Evolutionary conservation across 192 early-diverging fungal genomes (phyloP).

Genomic region (Backusella psychrophila): DNA sequence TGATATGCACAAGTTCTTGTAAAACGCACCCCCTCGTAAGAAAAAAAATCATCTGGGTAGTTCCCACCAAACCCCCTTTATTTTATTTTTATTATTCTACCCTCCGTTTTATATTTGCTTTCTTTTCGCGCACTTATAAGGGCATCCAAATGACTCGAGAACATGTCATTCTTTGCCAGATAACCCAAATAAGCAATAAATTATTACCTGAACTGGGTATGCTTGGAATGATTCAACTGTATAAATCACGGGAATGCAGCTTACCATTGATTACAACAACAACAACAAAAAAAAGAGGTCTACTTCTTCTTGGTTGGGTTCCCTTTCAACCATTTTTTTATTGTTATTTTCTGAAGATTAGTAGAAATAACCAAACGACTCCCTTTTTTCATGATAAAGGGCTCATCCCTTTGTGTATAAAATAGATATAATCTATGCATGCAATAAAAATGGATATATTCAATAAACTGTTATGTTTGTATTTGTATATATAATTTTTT

Average conservation of each 20-base stretch:
- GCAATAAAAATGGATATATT: constrained; percentile 4
- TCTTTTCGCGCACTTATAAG: not conserved
- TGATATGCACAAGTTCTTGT: not conserved
- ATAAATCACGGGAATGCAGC: not conserved
- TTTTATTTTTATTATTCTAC: not conserved
- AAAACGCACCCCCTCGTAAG: not conserved
- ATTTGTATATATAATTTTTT: not conserved
- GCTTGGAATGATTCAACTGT: constrained; percentile 1
- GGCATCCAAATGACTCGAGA: not conserved
- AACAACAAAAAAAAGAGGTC: not conserved
- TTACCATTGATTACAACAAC: not conserved
- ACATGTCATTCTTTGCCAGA: constrained; percentile 3
- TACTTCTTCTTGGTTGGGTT: not conserved
- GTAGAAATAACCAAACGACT: constrained; percentile 3
- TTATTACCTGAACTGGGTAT: constrained; percentile 7
- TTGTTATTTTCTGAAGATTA: constrained; percentile 1
- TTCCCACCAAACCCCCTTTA: constrained; percentile 2
- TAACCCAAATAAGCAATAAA: constrained; percentile 4
- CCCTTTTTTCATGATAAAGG: not conserved
- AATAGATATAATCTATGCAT: constrained; percentile 4
- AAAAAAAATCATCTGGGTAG: not conserved
- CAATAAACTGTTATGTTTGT: not conserved
- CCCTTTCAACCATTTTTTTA: not conserved
- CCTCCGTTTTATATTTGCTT: not conserved
- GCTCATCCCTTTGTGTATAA: constrained; percentile 1